Evolutionary conservation across 805 yeast genomes (phyloP), one percentile per base, ranked within the genome.

Genomic region (Wickerhamomyces canadensis): DNA sequence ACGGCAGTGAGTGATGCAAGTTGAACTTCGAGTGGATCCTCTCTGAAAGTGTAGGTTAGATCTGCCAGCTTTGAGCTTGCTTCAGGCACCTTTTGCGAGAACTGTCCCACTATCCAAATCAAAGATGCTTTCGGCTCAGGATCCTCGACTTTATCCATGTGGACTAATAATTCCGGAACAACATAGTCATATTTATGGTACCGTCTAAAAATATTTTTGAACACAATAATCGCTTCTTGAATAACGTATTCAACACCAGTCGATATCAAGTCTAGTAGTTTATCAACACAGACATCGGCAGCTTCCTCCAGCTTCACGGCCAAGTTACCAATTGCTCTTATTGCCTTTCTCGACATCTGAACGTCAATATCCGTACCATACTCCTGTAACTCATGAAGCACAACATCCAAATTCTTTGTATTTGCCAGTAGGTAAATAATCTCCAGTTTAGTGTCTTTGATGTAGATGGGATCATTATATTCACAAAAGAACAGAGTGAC

Each of bases 401-500:
- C 86, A 27, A 68, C 60, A 5, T 64, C 67, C 32, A 82, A 66
- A 49, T 84, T 84, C 9, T 57, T 45, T 36, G 76, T 78, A 51
- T 77, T 72, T 1, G 97, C 94, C 33, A 91, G 64, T 26, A 86
- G 64, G 49, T 84, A 85, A 17, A 91, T 78, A 41, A 93, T 82
- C 55, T 91, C 97, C 31, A 91, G 65, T 53, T 91, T 91, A 5
- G 96, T 84, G 50, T 87, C 91, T 57, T 88, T 86, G 54, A 91
- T 78, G 56, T 85, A 91, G 17, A 84, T 76, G 1, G 95, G 93
- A 56, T 89, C 96, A 55, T 84, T 82, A 50, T 76, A 84, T 41
- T 78, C 78, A 61, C 93, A 81, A 60, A 86, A 88, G 54, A 89
- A 86, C 62, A 78, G 74, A 36, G 78, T 74, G n/a, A 85, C 86